phyloP scores from a whole-genome alignment of 169 alveolate species.

The Plasmodium berghei region DNA sequence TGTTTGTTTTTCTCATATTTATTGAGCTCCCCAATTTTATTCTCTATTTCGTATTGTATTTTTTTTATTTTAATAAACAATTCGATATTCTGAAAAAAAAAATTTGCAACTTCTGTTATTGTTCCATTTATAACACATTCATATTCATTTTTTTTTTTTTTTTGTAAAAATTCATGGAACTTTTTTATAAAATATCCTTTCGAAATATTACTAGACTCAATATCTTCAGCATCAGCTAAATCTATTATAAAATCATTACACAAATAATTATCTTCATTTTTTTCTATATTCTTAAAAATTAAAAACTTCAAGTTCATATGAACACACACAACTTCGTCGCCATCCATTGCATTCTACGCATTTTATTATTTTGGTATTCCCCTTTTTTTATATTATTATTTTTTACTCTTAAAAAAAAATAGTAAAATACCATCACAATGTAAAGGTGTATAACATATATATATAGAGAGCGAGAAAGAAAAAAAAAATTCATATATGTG shows the following conservation, averaged over 20 bases:
- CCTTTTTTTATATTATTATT: too few species aligned
- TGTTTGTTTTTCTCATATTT: background rate
- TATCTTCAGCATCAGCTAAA: slow-evolving; percentile 47
- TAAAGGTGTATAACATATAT: background rate
- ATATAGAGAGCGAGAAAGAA: too few species aligned
- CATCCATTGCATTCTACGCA: slow-evolving; percentile 42
- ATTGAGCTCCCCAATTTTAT: background rate
- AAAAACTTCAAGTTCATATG: slow-evolving; percentile 44
- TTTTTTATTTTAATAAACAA: slow-evolving; percentile 43
- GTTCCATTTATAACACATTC: slow-evolving; percentile 66
- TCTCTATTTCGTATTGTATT: slow-evolving; percentile 13
- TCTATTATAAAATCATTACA: slow-evolving; percentile 40
- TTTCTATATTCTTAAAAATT: slow-evolving; percentile 49
- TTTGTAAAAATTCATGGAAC: slow-evolving; percentile 22
- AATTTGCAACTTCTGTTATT: slow-evolving; percentile 52
- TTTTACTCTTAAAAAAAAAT: background rate
- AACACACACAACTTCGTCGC: slow-evolving; percentile 58
- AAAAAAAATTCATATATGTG: too few species aligned
- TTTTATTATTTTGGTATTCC: background rate
- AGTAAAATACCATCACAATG: background rate
- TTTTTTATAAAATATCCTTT: slow-evolving; percentile 53
- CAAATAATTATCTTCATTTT: slow-evolving; percentile 29
- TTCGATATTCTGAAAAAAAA: slow-evolving; percentile 41
- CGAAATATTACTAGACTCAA: slow-evolving; percentile 37
- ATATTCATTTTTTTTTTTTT: slow-evolving; percentile 61